Conservation (phyloP, 2,329 filamentous ascomycete species). For the Immersiporthe knoxdaviesiana region DNA sequence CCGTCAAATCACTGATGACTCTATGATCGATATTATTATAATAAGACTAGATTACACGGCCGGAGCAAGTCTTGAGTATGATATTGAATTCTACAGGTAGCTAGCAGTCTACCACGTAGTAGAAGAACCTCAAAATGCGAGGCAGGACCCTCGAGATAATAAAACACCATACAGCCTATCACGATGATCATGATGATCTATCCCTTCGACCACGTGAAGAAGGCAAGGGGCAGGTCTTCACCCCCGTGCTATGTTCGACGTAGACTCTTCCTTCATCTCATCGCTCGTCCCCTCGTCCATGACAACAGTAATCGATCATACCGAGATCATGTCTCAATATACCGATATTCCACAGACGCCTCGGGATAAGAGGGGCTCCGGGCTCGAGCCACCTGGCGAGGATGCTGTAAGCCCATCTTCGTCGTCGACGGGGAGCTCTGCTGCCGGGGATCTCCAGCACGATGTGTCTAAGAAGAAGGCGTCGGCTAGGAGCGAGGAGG, state of each 20-base stretch:
- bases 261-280: background rate
- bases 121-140: background rate
- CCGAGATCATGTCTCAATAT: conserved; percentile 4
- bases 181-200: too few species aligned
- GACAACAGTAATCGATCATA: background rate
- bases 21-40: background rate
- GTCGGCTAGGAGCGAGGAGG: background rate
- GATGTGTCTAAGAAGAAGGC: background rate
- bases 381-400: background rate
- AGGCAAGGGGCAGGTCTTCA: too few species aligned
- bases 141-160: background rate
- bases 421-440: background rate
- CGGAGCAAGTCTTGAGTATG: background rate
- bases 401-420: conserved; percentile 1
- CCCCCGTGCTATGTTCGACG: too few species aligned
- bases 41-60: background rate
- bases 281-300: background rate
- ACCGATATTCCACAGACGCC: background rate
- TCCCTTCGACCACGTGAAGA: too few species aligned
- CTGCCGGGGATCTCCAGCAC: background rate
- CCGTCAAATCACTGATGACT: background rate
- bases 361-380: background rate
- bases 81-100: background rate
- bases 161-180: background rate
- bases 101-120: background rate